Base-by-base conservation (phyloP, 495 filamentous ascomycete species). In the Echria macrotheca region DNA sequence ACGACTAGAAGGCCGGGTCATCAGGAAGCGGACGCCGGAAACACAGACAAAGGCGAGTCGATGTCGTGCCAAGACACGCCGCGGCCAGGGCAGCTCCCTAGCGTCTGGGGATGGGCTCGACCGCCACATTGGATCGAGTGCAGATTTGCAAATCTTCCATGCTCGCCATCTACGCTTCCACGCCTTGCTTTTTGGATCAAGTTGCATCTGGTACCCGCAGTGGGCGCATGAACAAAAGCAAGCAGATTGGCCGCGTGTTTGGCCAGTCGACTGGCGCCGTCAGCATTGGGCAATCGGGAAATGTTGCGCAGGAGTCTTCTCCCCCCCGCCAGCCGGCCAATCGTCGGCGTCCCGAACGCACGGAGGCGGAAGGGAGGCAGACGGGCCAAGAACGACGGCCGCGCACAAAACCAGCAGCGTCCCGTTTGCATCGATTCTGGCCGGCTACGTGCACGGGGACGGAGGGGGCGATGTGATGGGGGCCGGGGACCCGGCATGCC, bases 321-420 rank as follows among this genome's bases (percentile, higher is more conserved):
- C 37, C 38, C 22, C 12, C 21, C 25, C 19, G 17, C 44, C 29
- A 21, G 21, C 35, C 22, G 44, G 23, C 39, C 50, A 47, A 53
- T 43, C 33, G 44, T 47, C 11, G 19, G 18, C 47, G 44, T 45
- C 45, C 42, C 39, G 41, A 47, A 53, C 43, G 53, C 56, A 50
- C 18, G 40, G 49, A 53, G 46, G 25, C 37, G 49, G 46, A 56
- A 53, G 53, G 45, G 56, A 50, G 54, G 49, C 46, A 23, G 56
- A 32, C 53, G 53, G 49, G 53, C 45, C 56, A 59, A 52, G 40
- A 52, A 55, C 47, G 52, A 31, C 26, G 45, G 25, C 50, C 38
- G 33, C 38, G 39, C 44, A 54, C 41, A 45, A 50, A n/a, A 36
- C 39, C n/a, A 40, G 45, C 38, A 40, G 44, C 31, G 49, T 56